These are phyloP conservation scores for Sistotremastrum niveocremeum DNA, from an alignment of 768 basidiomycete species.

Conservation along the genomic window DNA sequence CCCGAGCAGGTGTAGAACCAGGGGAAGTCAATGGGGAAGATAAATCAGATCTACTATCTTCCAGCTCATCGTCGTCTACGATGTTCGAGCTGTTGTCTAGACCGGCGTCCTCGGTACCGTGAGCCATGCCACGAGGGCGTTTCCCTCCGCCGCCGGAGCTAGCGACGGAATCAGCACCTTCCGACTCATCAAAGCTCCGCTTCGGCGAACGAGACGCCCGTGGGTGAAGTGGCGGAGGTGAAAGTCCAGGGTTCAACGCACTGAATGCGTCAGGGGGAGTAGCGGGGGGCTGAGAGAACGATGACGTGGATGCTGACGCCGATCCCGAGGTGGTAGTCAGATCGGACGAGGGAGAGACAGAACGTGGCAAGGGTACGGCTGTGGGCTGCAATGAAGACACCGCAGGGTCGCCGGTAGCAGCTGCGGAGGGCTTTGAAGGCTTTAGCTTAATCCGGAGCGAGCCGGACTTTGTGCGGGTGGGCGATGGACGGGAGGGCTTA, in stretches of 20 bases:
- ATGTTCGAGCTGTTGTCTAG: slow-evolving; percentile 12
- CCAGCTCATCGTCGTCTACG: slow-evolving; percentile 7
- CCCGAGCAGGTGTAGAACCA: slow-evolving; percentile 9
- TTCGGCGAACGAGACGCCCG: slow-evolving; percentile 39
- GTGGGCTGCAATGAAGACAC: slow-evolving; percentile 2
- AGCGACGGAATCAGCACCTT: slow-evolving; percentile 19
- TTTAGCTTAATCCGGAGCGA: background rate
- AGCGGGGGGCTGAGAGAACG: background rate
- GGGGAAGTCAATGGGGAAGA: slow-evolving; percentile 3
- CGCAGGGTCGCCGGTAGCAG: background rate
- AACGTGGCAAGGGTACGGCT: slow-evolving; percentile 11
- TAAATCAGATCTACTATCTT: background rate
- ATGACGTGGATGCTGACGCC: slow-evolving; percentile 5
- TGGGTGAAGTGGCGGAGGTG: slow-evolving; percentile 4
- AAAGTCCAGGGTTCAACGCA: no score
- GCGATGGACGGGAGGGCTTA: no score
- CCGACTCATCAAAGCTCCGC: slow-evolving; percentile 46
- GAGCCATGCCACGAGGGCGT: slow-evolving; percentile 18
- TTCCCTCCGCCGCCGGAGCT: slow-evolving; percentile 17
- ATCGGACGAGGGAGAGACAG: slow-evolving; percentile 13
- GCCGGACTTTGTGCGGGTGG: slow-evolving; percentile 10
- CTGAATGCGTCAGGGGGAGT: slow-evolving; percentile 15
- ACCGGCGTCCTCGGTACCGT: slow-evolving; percentile 23
- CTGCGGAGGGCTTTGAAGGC: background rate
- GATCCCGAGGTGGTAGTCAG: slow-evolving; percentile 5